Conservation (phyloP, 2,329 filamentous ascomycete species). For the Lachnellula cervina region DNA sequence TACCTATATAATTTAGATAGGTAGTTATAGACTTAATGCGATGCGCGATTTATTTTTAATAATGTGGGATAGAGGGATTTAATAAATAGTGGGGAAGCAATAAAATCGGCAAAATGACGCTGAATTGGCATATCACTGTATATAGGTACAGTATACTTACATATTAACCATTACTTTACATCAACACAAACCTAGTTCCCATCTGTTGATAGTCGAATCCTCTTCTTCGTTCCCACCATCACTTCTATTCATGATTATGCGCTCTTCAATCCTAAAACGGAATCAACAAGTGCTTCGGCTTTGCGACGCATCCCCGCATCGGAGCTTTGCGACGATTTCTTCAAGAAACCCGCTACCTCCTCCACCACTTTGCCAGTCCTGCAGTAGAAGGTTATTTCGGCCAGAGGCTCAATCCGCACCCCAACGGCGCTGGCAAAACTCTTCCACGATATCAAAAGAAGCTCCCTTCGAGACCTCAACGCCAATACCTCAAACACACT, state of each 20-base stretch:
- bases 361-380: constrained; percentile 9
- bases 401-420: neutral
- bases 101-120: no score
- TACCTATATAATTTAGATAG: no score
- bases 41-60: no score
- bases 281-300: constrained; percentile 4
- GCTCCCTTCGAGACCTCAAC: neutral
- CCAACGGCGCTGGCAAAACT: constrained; percentile 5
- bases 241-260: constrained; percentile 3
- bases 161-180: neutral
- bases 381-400: neutral
- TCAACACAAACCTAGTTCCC: neutral
- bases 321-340: constrained; percentile 5
- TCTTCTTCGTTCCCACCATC: neutral
- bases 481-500: constrained; percentile 54
- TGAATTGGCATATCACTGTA: no score
- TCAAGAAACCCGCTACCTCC: neutral
- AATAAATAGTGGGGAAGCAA: no score
- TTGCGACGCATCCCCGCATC: constrained; percentile 7
- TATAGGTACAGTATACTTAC: no score
- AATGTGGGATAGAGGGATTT: no score
- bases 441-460: constrained; percentile 1
- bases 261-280: constrained; percentile 6
- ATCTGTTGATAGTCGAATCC: neutral
- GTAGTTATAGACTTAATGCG: no score